Conservation (phyloP, 2,329 filamentous ascomycete genomes). For the Colletotrichum agaves region DNA sequence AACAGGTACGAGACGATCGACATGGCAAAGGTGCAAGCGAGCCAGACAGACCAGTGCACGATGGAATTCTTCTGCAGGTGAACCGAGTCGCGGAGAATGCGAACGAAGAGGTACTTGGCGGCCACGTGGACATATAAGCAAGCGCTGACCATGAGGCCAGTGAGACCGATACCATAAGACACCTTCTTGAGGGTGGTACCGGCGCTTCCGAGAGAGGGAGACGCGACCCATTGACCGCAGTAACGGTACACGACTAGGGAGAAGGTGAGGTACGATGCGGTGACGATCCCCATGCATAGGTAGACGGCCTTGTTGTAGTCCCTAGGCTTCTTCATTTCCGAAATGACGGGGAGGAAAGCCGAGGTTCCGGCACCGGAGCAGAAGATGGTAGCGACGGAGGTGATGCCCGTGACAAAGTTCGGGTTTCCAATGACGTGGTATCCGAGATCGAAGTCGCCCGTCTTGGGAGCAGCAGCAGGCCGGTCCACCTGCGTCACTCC, state of each 20-base stretch:
- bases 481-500: constrained; percentile 67
- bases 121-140: constrained; percentile 51
- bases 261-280: constrained; percentile 67
- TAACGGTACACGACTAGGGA: constrained; percentile 69
- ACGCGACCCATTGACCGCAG: constrained; percentile 71
- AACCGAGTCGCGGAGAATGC: constrained; percentile 48
- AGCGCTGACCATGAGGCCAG: constrained; percentile 61
- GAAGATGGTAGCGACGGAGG: constrained; percentile 68
- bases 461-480: constrained; percentile 69
- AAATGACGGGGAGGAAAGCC: constrained; percentile 72
- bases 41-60: constrained; percentile 50
- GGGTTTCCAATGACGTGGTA: constrained; percentile 67
- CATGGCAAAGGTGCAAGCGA: constrained; percentile 46
- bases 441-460: constrained; percentile 68
- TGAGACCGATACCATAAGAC: constrained; percentile 67
- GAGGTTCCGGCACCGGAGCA: constrained; percentile 68
- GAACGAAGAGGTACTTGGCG: constrained; percentile 54
- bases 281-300: constrained; percentile 67
- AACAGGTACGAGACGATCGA: constrained; percentile 46
- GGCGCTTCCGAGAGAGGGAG: constrained; percentile 69
- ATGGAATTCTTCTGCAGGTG: constrained; percentile 50
- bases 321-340: constrained; percentile 69
- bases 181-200: constrained; percentile 70
- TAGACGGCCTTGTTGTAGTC: constrained; percentile 71
- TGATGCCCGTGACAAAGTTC: constrained; percentile 68